These are phyloP conservation scores for Dillenia suffruticosa DNA, from an alignment of 164 flowering plant species.

Conservation along the genomic window DNA sequence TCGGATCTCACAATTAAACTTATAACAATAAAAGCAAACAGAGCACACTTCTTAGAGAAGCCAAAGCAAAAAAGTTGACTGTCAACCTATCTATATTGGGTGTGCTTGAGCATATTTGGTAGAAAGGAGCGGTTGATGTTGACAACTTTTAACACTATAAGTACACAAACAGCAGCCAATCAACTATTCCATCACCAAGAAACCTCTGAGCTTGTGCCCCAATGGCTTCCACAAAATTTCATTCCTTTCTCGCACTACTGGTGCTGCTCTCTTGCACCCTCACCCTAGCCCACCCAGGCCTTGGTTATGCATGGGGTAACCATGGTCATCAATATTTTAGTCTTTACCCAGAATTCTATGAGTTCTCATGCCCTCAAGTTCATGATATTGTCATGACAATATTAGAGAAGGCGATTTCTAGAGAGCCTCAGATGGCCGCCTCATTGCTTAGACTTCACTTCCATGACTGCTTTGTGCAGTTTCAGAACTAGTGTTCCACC, in stretches of 20 bases:
- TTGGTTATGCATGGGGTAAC: conserved; percentile 35
- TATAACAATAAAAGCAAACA: no score
- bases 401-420: conserved; percentile 55
- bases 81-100: conserved; percentile 8
- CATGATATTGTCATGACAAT: conserved; percentile 77
- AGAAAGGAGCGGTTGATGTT: conserved; percentile 26
- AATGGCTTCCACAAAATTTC: conserved; percentile 24
- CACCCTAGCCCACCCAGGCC: conserved; percentile 50
- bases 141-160: conserved; percentile 13
- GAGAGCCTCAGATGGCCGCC: conserved; percentile 80
- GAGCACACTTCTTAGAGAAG: no score
- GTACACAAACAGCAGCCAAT: conserved; percentile 7
- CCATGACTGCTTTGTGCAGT: conserved; percentile 98
- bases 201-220: not conserved
- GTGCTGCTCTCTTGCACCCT: conserved; percentile 29
- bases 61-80: no score
- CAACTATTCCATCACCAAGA: not conserved
- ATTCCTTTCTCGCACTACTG: conserved; percentile 13
- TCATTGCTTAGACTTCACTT: conserved; percentile 90
- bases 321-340: conserved; percentile 15
- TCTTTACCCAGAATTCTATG: conserved; percentile 60
- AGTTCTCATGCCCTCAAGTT: conserved; percentile 71
- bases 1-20: no score
- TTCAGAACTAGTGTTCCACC: conserved; percentile 7
- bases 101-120: conserved; percentile 35